phyloP scores from a whole-genome alignment of 768 basidiomycete species.

The Lactarius psammicola region DNA sequence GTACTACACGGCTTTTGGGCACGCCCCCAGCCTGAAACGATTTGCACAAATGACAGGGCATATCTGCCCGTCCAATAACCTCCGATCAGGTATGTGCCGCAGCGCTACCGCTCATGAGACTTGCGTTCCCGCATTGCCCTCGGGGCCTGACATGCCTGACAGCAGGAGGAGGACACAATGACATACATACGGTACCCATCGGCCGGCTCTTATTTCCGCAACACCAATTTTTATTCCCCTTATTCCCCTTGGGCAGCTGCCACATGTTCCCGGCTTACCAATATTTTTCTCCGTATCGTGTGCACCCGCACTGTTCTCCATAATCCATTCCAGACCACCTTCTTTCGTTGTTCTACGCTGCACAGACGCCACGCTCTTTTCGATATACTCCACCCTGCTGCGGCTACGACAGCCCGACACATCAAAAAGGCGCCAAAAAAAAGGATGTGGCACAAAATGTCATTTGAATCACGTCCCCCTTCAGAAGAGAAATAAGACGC shows the following conservation, averaged over 20 bases:
- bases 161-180: not conserved
- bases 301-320: not conserved
- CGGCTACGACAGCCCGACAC: not conserved
- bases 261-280: not conserved
- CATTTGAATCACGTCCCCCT: not conserved
- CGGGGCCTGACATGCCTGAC: not conserved
- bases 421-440: not conserved
- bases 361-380: not conserved
- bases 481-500: not conserved
- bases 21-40: not conserved
- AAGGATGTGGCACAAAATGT: not conserved
- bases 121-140: not conserved
- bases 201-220: not conserved
- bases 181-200: no score
- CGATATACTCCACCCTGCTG: not conserved
- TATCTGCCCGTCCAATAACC: not conserved
- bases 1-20: not conserved
- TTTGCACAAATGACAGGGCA: not conserved
- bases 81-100: not conserved
- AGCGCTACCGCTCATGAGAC: not conserved
- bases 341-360: not conserved
- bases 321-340: no score
- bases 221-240: not conserved
- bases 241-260: not conserved
- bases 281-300: not conserved